A percentile compares a stretch with the other conserved stretches of the same genome.
phyloP scores from a whole-genome alignment of 2,329 filamentous ascomycete species.

The Truncatella angustata region DNA sequence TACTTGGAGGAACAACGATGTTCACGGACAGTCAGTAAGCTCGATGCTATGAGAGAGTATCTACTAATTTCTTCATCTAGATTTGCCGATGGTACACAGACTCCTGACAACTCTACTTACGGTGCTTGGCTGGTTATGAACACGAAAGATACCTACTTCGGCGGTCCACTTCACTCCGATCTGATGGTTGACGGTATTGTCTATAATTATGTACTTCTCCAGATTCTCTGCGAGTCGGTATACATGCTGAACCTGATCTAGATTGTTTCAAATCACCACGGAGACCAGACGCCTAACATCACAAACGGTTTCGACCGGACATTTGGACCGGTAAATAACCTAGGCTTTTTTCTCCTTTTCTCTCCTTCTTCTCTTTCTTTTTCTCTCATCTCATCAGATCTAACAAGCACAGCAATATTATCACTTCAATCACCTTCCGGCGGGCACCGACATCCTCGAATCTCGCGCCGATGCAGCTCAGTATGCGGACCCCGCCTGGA shows the following conservation, averaged over 20 bases:
- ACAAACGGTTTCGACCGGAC: constrained; percentile 64
- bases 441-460: constrained; percentile 41
- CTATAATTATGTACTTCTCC: constrained; percentile 65
- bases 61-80: constrained; percentile 4
- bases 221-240: no score
- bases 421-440: constrained; percentile 58
- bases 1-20: constrained; percentile 55
- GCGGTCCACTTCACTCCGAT: constrained; percentile 61
- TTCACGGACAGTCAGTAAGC: constrained; percentile 47
- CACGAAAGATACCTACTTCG: constrained; percentile 61
- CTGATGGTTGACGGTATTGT: constrained; percentile 63
- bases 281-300: constrained; percentile 62
- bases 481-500: constrained; percentile 52
- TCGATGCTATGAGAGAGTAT: constrained; percentile 19
- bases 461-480: constrained; percentile 53
- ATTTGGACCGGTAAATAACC: constrained; percentile 51
- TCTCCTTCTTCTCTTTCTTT: no score
- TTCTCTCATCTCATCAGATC: no score
- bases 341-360: no score
- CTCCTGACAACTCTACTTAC: constrained; percentile 48
- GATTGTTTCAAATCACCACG: constrained; percentile 59
- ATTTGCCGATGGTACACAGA: constrained; percentile 50
- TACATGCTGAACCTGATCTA: background rate
- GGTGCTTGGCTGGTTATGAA: constrained; percentile 66
- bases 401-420: constrained; percentile 45